Base-by-base conservation (phyloP, 2,329 filamentous ascomycete genomes). In the Cladobotryum protrusum region DNA sequence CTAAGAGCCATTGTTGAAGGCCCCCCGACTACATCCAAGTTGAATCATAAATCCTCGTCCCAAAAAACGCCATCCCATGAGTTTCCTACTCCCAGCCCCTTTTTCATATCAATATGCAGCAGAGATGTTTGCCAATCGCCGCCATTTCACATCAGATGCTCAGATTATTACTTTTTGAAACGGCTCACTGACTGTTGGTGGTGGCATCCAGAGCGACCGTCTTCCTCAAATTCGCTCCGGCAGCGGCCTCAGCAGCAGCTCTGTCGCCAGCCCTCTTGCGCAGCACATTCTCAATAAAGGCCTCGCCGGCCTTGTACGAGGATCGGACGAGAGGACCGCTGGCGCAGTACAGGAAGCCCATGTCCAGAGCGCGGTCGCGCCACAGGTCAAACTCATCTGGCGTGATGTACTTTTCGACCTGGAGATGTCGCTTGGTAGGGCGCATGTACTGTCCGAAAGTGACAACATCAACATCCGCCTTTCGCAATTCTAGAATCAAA, bases 371-470 rank as follows among this genome's bases (percentile, higher is more conserved):
- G 46, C 90, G 82, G 72, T 89, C 82, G 53, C 87, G 82, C 93
- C 93, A 99, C 62, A 87, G 74, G 64, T 97, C 92, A 64, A 99
- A 99, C 55, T 85, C 83, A 54, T 87, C 88, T 1, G 93, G 93
- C 0, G 90, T 92, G 43, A 99, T 81, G 67, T 99, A 99, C 67
- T 92, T 89, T 63, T 95, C 87, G 32, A 99, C 93, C 68, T 95
- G 86, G 82, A 99, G 92, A 68, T 99, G 93, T 41, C 92, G 82
- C 77, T 97, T 99, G 4, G 93, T 99, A 2, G 93, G 93, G 11
- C 92, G 88, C 93, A 99, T 99, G 75, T 99, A 99, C 74, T 99
- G 93, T n/a, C 93, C 93, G 59, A 99, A 99, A 0, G 93, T 99
- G 51, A 99, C 90, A 12, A 99, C 89, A 60, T 99, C 93, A 42